A percentile compares a stretch with the other conserved stretches of the same genome.
These are phyloP conservation scores for Asterophora parasitica DNA, from an alignment of 768 basidiomycete species.

Conservation along the genomic window DNA sequence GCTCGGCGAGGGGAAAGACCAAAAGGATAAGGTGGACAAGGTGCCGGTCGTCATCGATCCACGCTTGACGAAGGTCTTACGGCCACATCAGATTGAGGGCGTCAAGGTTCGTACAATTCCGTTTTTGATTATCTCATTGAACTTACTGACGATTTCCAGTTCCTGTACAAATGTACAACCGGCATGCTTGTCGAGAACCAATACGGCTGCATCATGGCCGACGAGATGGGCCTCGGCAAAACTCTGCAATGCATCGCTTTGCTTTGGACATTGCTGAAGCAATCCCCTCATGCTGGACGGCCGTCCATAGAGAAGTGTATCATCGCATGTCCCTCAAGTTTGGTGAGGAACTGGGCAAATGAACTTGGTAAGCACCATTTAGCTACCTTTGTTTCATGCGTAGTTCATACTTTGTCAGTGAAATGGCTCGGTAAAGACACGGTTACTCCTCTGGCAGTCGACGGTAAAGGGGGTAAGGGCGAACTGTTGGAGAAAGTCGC, in stretches of 20 bases:
- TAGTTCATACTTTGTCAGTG: constrained; percentile 37
- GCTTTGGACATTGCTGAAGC: constrained; percentile 92
- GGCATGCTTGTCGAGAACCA: constrained; percentile 91
- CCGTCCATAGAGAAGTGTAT: constrained; percentile 94
- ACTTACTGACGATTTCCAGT: constrained; percentile 42
- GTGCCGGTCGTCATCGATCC: constrained; percentile 98
- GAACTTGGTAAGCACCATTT: constrained; percentile 70
- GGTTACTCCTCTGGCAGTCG: constrained; percentile 79
- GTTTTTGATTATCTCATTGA: neutral
- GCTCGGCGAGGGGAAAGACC: constrained; percentile 66
- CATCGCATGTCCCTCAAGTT: constrained; percentile 93
- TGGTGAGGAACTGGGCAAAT: constrained; percentile 99
- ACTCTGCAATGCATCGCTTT: constrained; percentile 96
- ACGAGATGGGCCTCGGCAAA: constrained; percentile 98
- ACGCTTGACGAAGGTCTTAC: constrained; percentile 74
- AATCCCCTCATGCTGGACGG: constrained; percentile 85
- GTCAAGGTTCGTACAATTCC: constrained; percentile 64
- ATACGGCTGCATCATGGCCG: constrained; percentile 97
- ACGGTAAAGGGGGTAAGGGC: constrained; percentile 86
- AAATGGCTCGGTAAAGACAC: constrained; percentile 94
- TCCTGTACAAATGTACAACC: constrained; percentile 91
- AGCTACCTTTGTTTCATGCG: neutral
- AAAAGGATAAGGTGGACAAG: constrained; percentile 64
- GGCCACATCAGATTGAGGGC: constrained; percentile 98
- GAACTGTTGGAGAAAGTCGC: constrained; percentile 75